phyloP scores from a whole-genome alignment of 441 rosid species.

The Gossypium armourianum region DNA sequence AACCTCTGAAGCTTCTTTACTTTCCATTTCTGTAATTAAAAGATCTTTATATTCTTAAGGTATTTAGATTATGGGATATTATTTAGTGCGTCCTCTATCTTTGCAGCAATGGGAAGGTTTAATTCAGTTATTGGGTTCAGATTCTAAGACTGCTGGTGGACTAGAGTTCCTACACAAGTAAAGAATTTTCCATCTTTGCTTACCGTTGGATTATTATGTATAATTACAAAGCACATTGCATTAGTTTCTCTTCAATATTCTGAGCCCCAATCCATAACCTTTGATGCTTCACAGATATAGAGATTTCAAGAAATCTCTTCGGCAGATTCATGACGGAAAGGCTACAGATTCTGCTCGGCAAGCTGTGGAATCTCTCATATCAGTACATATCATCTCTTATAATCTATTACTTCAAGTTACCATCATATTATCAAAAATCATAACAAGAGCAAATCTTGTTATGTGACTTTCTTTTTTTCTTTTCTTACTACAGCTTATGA shows the following conservation, averaged over 20 bases:
- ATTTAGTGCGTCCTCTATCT: constrained; percentile 4
- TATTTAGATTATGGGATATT: background rate
- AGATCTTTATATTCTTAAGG: background rate
- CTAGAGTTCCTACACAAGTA: constrained; percentile 89
- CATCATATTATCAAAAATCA: background rate
- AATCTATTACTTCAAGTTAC: background rate
- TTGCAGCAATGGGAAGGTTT: constrained; percentile 94
- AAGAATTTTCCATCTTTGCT: constrained; percentile 5
- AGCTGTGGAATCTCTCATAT: constrained; percentile 66
- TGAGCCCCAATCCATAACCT: background rate
- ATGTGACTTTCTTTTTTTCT: constrained; percentile 12
- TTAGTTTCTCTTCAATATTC: background rate
- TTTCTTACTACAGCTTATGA: constrained; percentile 57
- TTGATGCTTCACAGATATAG: constrained; percentile 46
- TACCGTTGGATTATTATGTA: background rate
- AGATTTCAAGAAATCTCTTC: constrained; percentile 77
- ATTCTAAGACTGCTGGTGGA: constrained; percentile 65
- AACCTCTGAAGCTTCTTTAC: background rate
- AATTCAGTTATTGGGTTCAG: constrained; percentile 67
- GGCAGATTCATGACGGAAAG: constrained; percentile 50
- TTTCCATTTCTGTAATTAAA: constrained; percentile 2
- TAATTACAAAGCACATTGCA: background rate
- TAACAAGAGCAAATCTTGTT: background rate
- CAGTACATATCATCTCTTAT: constrained; percentile 31
- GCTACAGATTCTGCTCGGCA: constrained; percentile 41